These are phyloP conservation scores for Didymella exigua DNA, from an alignment of 2,329 filamentous ascomycete species.

Conservation along the genomic window DNA sequence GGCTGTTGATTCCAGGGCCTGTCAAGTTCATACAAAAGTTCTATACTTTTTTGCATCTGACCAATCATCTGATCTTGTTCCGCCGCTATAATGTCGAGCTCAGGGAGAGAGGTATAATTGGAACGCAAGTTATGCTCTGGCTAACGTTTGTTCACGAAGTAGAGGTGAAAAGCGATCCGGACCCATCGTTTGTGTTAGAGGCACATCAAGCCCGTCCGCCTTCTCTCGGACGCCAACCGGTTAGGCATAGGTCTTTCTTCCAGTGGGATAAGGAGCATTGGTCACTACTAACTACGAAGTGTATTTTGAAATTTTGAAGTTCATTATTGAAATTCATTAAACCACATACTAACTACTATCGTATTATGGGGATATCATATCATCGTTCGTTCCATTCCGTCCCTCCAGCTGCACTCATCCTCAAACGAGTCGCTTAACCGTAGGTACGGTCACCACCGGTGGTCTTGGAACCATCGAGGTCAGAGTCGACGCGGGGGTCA, in stretches of 20 bases:
- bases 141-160: too few species aligned
- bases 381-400: conserved; percentile 12
- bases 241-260: too few species aligned
- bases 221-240: too few species aligned
- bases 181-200: too few species aligned
- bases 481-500: conserved; percentile 46
- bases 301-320: neutral
- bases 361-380: conserved; percentile 18
- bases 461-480: conserved; percentile 43
- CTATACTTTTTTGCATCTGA: too few species aligned
- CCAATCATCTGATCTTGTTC: too few species aligned
- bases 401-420: conserved; percentile 12
- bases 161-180: too few species aligned
- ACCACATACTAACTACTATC: conserved; percentile 8
- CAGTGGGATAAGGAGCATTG: neutral
- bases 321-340: conserved; percentile 15
- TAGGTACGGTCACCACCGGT: conserved; percentile 36
- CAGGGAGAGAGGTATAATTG: neutral
- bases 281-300: neutral
- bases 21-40: neutral
- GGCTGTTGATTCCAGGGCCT: neutral
- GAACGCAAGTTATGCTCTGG: too few species aligned
- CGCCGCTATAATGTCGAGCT: neutral
- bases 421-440: conserved; percentile 19
- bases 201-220: too few species aligned